Conservation (phyloP, 441 rosid species). For the Erysimum cheiri region DNA sequence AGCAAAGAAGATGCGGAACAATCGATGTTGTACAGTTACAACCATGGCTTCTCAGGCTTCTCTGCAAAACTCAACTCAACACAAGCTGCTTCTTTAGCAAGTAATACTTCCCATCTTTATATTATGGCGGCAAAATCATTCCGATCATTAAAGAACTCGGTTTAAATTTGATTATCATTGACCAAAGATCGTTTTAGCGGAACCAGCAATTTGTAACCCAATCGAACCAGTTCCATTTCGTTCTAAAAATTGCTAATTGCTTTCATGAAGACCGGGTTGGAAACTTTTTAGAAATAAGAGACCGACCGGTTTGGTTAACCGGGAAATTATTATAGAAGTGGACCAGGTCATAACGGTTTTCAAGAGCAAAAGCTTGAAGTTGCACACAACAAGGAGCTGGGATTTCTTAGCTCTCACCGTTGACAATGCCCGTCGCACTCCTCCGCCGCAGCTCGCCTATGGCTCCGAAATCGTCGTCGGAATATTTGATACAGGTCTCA, state of each 20-base stretch:
- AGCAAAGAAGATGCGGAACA: conserved; percentile 64
- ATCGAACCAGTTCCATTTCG: neutral
- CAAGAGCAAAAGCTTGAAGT: conserved; percentile 58
- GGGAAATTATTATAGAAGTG: conserved; percentile 50
- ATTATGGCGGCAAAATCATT: conserved; percentile 27
- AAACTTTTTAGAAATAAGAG: too few species aligned
- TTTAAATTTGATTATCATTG: conserved; percentile 2
- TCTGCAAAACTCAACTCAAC: conserved; percentile 65
- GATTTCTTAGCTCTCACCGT: conserved; percentile 76
- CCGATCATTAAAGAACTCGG: neutral
- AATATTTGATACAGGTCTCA: conserved; percentile 63
- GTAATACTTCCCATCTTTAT: conserved; percentile 45
- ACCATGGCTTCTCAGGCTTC: conserved; percentile 69
- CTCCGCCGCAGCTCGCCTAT: conserved; percentile 52
- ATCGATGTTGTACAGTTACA: conserved; percentile 70
- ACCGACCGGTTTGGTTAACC: conserved; percentile 2
- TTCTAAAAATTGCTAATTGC: neutral
- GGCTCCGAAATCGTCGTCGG: conserved; percentile 63
- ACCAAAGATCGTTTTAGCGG: neutral
- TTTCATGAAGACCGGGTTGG: conserved; percentile 9
- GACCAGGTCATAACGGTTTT: conserved; percentile 68
- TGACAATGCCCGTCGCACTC: conserved; percentile 21
- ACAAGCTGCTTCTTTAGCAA: conserved; percentile 62
- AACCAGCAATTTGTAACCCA: neutral
- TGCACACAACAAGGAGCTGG: conserved; percentile 90